Evolutionary conservation across 768 basidiomycete genomes (phyloP), one percentile per base, ranked within the genome.

Genomic region (Collybia nuda): DNA sequence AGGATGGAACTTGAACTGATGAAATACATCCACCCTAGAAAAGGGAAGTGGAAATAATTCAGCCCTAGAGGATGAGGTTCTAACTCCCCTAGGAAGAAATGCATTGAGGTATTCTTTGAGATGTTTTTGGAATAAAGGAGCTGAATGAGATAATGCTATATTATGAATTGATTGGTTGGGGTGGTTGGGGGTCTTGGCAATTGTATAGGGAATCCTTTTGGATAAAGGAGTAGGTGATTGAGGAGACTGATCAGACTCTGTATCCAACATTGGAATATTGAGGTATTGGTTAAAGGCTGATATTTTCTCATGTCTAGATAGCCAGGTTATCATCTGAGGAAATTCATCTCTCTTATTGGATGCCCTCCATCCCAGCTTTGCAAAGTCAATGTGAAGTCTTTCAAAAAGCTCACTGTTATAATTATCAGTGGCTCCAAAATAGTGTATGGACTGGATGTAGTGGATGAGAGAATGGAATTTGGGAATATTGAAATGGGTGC

Each of bases 331-430:
- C n/a, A n/a, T n/a, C n/a, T n/a, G n/a, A n/a, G n/a, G n/a, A n/a
- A n/a, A n/a, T n/a, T n/a, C n/a, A n/a, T n/a, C n/a, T n/a, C n/a
- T n/a, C n/a, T n/a, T n/a, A n/a, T n/a, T n/a, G n/a, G n/a, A n/a
- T n/a, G n/a, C n/a, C n/a, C n/a, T n/a, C n/a, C n/a, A n/a, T n/a
- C n/a, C n/a, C n/a, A n/a, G n/a, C n/a, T n/a, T n/a, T n/a, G n/a
- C n/a, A 39, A 62, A 67, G 55, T 77, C 66, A 41, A 77, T 77
- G 47, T 78, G 78, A 0, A 78, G 62, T 0, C 66, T 62, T 55
- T 77, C 72, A 0, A 67, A 52, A 0, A 39, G 21, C 52, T 77
- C 73, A 0, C 67, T 70, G 50, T 71, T 71, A 56, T 61, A 71
- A 15, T 64, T 62, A 51, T 71, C 67, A 0, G 60, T 53, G 6